Evolutionary conservation across 2,329 filamentous ascomycete species (phyloP), one percentile per base, ranked within the genome.

Genomic region (Nemania diffusa): DNA sequence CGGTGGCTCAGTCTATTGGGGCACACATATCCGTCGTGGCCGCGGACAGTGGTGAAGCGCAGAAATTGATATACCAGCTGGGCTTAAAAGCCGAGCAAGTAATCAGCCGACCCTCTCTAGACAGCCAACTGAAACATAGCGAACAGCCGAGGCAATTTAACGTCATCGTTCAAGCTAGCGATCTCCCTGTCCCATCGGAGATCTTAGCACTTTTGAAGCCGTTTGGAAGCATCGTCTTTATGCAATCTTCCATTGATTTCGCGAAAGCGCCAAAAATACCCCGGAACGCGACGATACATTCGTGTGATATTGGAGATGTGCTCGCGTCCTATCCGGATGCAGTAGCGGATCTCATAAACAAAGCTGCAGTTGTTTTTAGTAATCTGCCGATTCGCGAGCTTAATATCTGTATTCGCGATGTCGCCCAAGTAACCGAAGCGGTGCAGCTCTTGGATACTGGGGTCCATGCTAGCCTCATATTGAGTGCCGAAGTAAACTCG

Each of bases 81-180:
- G 44, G 44, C 7, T 3, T 22, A 7, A 8, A 22, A 2, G 13
- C 4, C 5, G 5, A 3, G 4, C 6, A 48, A 4, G 11, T 22
- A 6, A 37, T 62, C 15, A 5, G 5, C 9, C 29, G 29, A 9
- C 5, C 5, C 5, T 5, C 9, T 5, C 29, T 32, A 5, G 9
- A 57, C 4, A 11, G 3, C 13, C 29, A 40, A 37, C n/a, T 68
- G 11, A n/a, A n/a, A n/a, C n/a, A n/a, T n/a, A n/a, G n/a, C n/a
- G n/a, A n/a, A n/a, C n/a, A n/a, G n/a, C n/a, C n/a, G n/a, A n/a
- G n/a, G n/a, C n/a, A n/a, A n/a, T n/a, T n/a, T n/a, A 62, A 70
- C 26, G 63, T 29, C 15, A 66, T 70, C 20, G 42, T 70, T 17
- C 62, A 66, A 9, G 59, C 68, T 5, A 57, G 29, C n/a, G 57